Percentiles rank a stretch among this genome's conserved stretches.
phyloP scores from a whole-genome alignment of 202 grass and related monocot genomes.

The Schoenoplectus tabernaemontani region DNA sequence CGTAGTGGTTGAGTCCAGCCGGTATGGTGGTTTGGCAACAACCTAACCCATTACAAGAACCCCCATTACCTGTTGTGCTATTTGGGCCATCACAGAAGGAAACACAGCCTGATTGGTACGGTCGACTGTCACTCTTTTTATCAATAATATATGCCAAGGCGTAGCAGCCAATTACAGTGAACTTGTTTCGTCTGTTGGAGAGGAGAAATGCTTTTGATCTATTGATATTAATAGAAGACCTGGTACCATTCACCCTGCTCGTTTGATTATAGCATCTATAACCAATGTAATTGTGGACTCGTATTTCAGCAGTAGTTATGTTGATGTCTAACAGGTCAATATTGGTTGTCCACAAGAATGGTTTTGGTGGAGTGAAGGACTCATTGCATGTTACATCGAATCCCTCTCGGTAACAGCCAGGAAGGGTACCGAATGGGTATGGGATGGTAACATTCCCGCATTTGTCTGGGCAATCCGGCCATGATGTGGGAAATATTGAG shows the following conservation, averaged over 20 bases:
- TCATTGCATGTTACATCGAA: constrained; percentile 45
- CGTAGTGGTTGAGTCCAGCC: constrained; percentile 18
- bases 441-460: constrained; percentile 49
- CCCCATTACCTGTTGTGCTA: not conserved
- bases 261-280: constrained; percentile 27
- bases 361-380: constrained; percentile 9
- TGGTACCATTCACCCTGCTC: not conserved
- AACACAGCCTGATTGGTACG: constrained; percentile 24
- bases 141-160: constrained; percentile 20
- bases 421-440: constrained; percentile 41
- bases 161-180: constrained; percentile 43
- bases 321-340: constrained; percentile 31
- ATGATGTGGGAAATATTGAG: not conserved
- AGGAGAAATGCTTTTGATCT: not conserved
- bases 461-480: constrained; percentile 32
- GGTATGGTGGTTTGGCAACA: constrained; percentile 50
- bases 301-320: constrained; percentile 18
- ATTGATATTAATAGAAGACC: not conserved
- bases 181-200: constrained; percentile 42
- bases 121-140: not conserved
- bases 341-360: not conserved
- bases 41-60: constrained; percentile 36
- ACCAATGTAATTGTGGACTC: not conserved
- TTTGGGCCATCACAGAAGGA: constrained; percentile 29
- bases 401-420: not conserved